Percentiles rank a stretch among this genome's conserved stretches.
Conservation (phyloP, 768 basidiomycete genomes). For the Agrocybe pediades region DNA sequence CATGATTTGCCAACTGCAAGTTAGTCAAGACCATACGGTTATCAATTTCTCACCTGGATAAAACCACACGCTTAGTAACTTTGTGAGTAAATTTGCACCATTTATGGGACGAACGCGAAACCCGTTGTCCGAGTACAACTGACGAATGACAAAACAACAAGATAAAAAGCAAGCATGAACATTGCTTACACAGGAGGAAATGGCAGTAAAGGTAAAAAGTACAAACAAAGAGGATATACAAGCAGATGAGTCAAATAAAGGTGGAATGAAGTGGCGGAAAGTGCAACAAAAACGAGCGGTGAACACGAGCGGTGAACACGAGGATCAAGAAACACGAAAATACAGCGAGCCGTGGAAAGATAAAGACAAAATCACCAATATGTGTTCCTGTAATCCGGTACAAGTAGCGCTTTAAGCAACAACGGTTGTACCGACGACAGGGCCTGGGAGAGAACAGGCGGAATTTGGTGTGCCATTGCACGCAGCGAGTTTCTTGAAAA, state of each 20-base stretch:
- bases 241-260: slow-evolving; percentile 2
- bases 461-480: slow-evolving; percentile 30
- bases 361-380: neutral
- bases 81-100: neutral
- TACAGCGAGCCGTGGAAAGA: neutral
- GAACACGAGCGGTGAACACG: neutral
- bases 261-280: slow-evolving; percentile 5
- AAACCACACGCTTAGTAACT: neutral
- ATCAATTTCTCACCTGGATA: neutral
- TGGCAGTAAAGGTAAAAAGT: neutral
- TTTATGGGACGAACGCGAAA: neutral
- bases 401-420: slow-evolving; percentile 19
- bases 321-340: neutral
- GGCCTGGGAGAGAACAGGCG: slow-evolving; percentile 34
- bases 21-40: neutral
- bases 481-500: slow-evolving; percentile 54
- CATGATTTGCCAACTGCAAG: neutral
- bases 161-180: slow-evolving; percentile 8
- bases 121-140: neutral
- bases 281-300: neutral
- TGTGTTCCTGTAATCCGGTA: slow-evolving; percentile 1
- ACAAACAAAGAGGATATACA: slow-evolving; percentile 7
- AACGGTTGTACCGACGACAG: slow-evolving; percentile 32
- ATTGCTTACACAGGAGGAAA: neutral
- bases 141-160: slow-evolving; percentile 1